Base-by-base conservation (phyloP, 2,329 filamentous ascomycete genomes). In the Furcasterigmium sp. region DNA sequence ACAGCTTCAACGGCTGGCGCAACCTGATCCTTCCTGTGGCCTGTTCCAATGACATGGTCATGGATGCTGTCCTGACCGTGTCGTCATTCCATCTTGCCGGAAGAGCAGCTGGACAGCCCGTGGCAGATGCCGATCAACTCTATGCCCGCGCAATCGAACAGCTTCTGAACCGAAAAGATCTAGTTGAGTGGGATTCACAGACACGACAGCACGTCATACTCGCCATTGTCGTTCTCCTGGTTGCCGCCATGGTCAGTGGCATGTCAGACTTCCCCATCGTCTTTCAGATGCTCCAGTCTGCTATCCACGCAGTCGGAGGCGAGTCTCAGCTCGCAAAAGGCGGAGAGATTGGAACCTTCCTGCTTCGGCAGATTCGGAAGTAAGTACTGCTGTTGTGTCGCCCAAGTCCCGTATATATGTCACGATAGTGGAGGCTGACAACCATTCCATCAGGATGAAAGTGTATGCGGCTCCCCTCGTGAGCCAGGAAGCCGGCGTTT, bases 191-290 rank as follows among this genome's bases (percentile, higher is more conserved):
- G 1, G 42, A 52, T 3, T 39, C 46, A 9, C 29, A 28, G 2
- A 51, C 37, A 1, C 51, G 51, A 8, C 46, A 53, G 4, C 18
- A 37, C 18, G 15, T 37, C 35, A 11, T 37, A 5, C 47, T 58
- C 0, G 55, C 51, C 0, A 53, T 61, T 0, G 6, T 61, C 2
- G n/a, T 59, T 0, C 40, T 60, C 0, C 47, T 61, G 3, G 51
- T 53, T 0, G 51, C 51, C 0, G 51, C 50, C 0, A 52, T 61
- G 29, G 54, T 61, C 1, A 58, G 51, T 0, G 58, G 57, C 0
- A 48, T 46, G 0, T 51, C 52, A 0, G 57, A 61, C 20, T 61
- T 58, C 19, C 55, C 57, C 0, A 49, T 52, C 0, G 39, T 60
- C 1, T 46, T 57, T 3, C 43, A 51, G 0, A 57, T 60, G 52